These are phyloP conservation scores for Jaenimonas drosophilae DNA, from an alignment of 208 protist genomes.

Conservation along the genomic window DNA sequence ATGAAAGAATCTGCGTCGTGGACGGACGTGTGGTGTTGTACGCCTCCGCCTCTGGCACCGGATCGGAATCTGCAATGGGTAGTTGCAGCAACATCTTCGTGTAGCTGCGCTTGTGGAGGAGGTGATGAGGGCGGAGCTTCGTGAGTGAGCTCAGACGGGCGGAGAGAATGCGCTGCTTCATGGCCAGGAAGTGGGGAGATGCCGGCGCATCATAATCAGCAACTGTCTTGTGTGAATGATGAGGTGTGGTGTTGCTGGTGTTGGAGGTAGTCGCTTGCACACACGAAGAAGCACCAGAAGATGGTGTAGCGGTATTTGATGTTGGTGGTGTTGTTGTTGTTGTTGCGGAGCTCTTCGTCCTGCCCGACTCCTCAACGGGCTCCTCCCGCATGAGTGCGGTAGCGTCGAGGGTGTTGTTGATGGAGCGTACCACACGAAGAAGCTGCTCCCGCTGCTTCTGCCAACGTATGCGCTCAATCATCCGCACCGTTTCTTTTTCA, in stretches of 20 bases:
- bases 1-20: conserved; percentile 72
- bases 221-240: neutral
- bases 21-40: conserved; percentile 31
- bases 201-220: neutral
- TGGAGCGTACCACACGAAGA: neutral
- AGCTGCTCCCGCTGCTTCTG: conserved; percentile 1
- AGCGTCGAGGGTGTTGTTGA: neutral
- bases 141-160: neutral
- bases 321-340: too few relatives aligned
- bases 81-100: conserved; percentile 22
- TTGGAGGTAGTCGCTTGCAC: too few relatives aligned
- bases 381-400: neutral
- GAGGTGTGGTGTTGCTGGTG: neutral
- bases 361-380: neutral
- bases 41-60: conserved; percentile 56
- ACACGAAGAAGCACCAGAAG: too few relatives aligned
- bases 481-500: conserved; percentile 8
- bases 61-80: conserved; percentile 45
- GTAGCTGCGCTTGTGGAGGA: conserved; percentile 44
- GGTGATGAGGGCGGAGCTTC: conserved; percentile 2
- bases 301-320: too few relatives aligned
- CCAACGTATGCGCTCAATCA: conserved; percentile 28
- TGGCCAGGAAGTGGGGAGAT: neutral
- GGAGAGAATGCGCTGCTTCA: neutral
- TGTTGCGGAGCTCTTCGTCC: too few relatives aligned